Evolutionary conservation across 2,329 filamentous ascomycete species (phyloP).

Genomic region (Fusarium acutatum): DNA sequence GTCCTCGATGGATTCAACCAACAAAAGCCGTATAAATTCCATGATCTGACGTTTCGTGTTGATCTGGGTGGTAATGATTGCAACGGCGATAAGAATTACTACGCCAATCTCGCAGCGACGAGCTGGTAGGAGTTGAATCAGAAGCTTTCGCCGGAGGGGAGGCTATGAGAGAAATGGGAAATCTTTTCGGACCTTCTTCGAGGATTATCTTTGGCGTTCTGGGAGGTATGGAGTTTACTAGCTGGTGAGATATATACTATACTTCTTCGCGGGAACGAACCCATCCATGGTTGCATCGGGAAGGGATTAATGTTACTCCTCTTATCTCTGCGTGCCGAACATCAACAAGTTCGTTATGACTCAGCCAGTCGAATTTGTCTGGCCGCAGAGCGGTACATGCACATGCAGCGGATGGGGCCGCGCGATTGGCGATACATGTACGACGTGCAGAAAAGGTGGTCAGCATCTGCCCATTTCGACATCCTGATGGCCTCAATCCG

Average conservation of each 20-base stretch:
- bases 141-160: background rate
- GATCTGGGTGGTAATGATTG: background rate
- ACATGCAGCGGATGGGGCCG: background rate
- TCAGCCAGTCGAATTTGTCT: background rate
- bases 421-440: background rate
- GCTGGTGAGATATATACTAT: background rate
- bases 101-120: rapidly evolving
- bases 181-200: background rate
- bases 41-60: background rate
- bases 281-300: background rate
- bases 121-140: background rate
- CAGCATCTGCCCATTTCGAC: conserved; percentile 8
- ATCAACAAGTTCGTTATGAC: background rate
- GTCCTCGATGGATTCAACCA: background rate
- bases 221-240: background rate
- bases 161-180: too few relatives aligned
- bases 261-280: background rate
- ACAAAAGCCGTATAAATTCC: rapidly evolving
- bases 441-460: conserved; percentile 9
- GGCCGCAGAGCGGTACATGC: background rate
- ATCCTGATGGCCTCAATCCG: background rate
- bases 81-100: rapidly evolving
- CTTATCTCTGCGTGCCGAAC: background rate
- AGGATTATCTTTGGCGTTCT: rapidly evolving
- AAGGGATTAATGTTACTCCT: background rate